Evolutionary conservation across 2,329 filamentous ascomycete genomes (phyloP), one percentile per base, ranked within the genome.

Genomic region (Penicillium sp.): DNA sequence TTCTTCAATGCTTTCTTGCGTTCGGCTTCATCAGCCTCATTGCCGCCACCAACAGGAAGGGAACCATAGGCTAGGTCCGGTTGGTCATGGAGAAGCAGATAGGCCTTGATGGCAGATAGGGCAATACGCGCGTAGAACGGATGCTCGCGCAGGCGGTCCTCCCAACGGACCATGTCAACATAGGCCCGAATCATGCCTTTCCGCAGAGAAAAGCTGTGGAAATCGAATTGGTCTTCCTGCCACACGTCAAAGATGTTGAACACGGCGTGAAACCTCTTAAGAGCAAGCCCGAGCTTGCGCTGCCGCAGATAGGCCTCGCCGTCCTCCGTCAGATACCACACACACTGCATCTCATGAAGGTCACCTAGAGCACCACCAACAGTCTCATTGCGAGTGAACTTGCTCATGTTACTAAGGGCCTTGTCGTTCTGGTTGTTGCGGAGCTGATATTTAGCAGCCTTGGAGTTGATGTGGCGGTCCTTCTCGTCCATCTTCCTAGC

Each of bases 201-300:
- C 21, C 95, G 86, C n/a, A 99, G 83, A 21, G 93, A 97, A 79
- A 99, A 99, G 75, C 88, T 92, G 83, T 99, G 96, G 83, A 99
- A 99, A 76, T 99, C 95, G 71, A 98, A 97, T 73, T 99, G 95
- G 71, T 99, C 95, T 76, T 99, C 96, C 74, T 96, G 91, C 95
- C 95, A 99, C 21, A 92, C 88, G 68, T 98, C 94, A 72, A 99
- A 99, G 67, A 99, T 96, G 78, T 91, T 92, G 76, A 90, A 90
- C 61, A 99, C 87, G 23, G 91, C 85, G 67, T 93, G 91, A 78
- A 97, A 94, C 54, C 96, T 88, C 83, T 99, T 99, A 57, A 99
- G 83, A 0, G 96, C 94, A 62, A 97, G 84, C 4, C 90, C 92
- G 51, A 91, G 81, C 70, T 96, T 93, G 66, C 89, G 89, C 75